A percentile compares a stretch with the other conserved stretches of the same genome.
Evolutionary conservation across 495 filamentous ascomycete genomes (phyloP).

Genomic region (Aspergillus steynii): DNA sequence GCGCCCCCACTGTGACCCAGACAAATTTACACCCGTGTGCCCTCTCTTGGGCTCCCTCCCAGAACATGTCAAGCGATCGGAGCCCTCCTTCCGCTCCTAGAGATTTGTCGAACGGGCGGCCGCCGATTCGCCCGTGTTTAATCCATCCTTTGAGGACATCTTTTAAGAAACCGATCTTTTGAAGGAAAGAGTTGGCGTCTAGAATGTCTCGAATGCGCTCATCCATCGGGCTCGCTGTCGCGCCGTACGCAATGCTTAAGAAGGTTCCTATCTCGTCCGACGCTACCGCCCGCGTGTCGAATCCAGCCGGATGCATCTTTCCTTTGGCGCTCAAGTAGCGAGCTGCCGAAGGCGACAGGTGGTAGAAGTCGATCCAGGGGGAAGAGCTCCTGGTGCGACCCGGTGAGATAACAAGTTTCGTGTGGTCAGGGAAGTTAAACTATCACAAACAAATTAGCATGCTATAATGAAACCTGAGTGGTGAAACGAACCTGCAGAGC

Average conservation of each 20-base stretch:
- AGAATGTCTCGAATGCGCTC: conserved; percentile 63
- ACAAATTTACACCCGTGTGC: conserved; percentile 65
- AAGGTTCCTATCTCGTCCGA: conserved; percentile 62
- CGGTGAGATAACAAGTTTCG: conserved; percentile 80
- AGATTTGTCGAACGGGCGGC: conserved; percentile 25
- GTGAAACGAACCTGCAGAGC: conserved; percentile 67
- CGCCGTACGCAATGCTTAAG: conserved; percentile 58
- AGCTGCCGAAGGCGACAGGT: conserved; percentile 70
- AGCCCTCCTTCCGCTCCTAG: conserved; percentile 28
- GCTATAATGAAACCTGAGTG: conserved; percentile 7
- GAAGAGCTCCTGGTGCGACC: conserved; percentile 58
- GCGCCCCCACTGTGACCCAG: conserved; percentile 81
- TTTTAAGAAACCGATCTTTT: conserved; percentile 75
- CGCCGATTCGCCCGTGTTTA: conserved; percentile 67
- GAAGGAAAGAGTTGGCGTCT: conserved; percentile 74
- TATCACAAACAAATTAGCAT: conserved; percentile 34
- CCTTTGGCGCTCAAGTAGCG: conserved; percentile 61
- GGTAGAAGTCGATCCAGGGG: conserved; percentile 79
- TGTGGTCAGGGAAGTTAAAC: conserved; percentile 98
- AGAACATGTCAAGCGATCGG: conserved; percentile 56
- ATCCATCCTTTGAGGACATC: conserved; percentile 72
- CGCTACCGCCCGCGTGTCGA: conserved; percentile 52
- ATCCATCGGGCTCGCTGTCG: conserved; percentile 49
- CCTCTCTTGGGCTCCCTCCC: conserved; percentile 66
- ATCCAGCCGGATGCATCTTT: conserved; percentile 54